These are phyloP conservation scores for Colletotrichum limetticola DNA, from an alignment of 2,329 filamentous ascomycete species.

Conservation along the genomic window DNA sequence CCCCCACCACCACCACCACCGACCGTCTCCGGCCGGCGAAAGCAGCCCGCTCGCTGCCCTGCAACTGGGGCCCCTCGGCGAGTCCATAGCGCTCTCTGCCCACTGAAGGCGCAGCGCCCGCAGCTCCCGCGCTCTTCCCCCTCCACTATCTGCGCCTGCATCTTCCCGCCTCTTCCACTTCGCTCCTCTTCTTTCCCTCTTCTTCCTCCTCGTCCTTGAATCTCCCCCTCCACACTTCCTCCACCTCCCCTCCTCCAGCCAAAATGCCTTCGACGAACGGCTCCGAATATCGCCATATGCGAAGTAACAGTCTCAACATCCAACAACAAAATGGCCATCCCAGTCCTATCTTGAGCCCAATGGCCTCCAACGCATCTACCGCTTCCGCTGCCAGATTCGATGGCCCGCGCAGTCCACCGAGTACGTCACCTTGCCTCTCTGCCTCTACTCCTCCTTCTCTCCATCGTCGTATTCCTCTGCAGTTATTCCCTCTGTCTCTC, in stretches of 20 bases:
- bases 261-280: constrained; percentile 46
- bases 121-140: background rate
- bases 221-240: background rate
- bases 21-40: background rate
- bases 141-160: background rate
- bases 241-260: constrained; percentile 18
- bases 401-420: constrained; percentile 71
- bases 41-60: background rate
- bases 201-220: background rate
- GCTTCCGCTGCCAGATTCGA: constrained; percentile 56
- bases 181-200: constrained; percentile 14
- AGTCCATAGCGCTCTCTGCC: constrained; percentile 1
- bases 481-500: background rate
- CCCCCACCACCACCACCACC: too few relatives aligned
- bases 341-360: constrained; percentile 47
- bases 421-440: constrained; percentile 53
- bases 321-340: constrained; percentile 45
- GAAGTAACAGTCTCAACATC: constrained; percentile 68
- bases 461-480: constrained; percentile 2
- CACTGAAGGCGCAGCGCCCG: background rate
- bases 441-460: background rate
- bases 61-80: background rate
- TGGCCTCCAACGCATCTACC: constrained; percentile 42
- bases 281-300: constrained; percentile 66
- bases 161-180: constrained; percentile 10